Conservation (phyloP, 2,329 filamentous ascomycete species). For the Xylaria sp. region DNA sequence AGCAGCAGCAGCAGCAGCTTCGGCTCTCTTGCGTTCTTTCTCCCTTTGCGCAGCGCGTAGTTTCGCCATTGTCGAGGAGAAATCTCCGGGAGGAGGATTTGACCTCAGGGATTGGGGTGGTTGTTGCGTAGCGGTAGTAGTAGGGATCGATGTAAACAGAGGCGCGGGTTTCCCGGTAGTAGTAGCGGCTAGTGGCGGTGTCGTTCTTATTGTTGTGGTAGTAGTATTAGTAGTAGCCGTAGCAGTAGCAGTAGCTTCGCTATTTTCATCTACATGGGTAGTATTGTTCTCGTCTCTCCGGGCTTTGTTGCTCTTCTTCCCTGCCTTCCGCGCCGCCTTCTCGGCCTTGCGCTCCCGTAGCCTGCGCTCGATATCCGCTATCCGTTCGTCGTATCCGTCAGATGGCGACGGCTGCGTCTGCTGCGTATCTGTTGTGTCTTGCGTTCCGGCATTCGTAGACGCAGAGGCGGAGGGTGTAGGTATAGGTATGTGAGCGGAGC, state of each 20-base stretch:
- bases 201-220: constrained; percentile 5
- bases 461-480: constrained; percentile 2
- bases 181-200: constrained; percentile 28
- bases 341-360: constrained; percentile 55
- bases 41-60: constrained; percentile 68
- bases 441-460: constrained; percentile 46
- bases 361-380: constrained; percentile 58
- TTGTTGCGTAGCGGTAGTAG: background rate
- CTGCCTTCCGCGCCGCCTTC: constrained; percentile 54
- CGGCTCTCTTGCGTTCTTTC: constrained; percentile 62
- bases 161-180: constrained; percentile 15
- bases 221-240: constrained; percentile 27
- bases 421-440: constrained; percentile 52
- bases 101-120: constrained; percentile 39
- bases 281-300: constrained; percentile 9
- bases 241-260: constrained; percentile 7
- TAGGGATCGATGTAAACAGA: constrained; percentile 7
- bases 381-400: constrained; percentile 54
- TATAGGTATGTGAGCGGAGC: background rate
- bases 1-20: constrained; percentile 46
- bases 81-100: constrained; percentile 46
- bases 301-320: constrained; percentile 50
- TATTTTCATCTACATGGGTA: background rate
- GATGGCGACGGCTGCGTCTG: constrained; percentile 45
- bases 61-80: constrained; percentile 63